Conservation (phyloP, 2,329 filamentous ascomycete species). For the Curvularia sp. region DNA sequence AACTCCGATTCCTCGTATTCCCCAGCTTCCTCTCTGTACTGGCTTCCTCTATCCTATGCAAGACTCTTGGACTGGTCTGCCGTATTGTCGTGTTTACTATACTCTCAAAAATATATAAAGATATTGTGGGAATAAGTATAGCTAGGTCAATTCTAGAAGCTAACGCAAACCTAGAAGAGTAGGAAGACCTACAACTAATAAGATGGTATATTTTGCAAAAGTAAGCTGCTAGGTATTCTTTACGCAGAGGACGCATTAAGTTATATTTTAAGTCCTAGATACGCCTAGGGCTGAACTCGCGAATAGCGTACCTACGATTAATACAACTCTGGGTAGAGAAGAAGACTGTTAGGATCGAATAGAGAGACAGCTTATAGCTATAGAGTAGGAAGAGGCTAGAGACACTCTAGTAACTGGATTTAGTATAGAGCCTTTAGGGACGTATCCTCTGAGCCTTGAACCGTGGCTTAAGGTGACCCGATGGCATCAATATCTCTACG, state of each 20-base stretch:
- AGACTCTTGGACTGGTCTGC: not conserved
- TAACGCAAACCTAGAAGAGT: not conserved
- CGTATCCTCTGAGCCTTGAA: not conserved
- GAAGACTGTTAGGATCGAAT: slow-evolving; percentile 2
- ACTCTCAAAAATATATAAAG: not conserved
- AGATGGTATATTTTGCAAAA: slow-evolving; percentile 1
- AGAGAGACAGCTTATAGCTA: slow-evolving; percentile 4
- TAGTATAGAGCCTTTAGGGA: slow-evolving; percentile 3
- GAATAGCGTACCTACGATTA: slow-evolving; percentile 1
- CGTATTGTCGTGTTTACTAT: not conserved
- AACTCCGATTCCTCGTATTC: not conserved
- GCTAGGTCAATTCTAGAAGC: not conserved
- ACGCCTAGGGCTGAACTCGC: slow-evolving; percentile 1
- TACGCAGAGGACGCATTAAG: not conserved
- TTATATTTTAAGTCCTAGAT: slow-evolving; percentile 1
- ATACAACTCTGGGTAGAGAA: slow-evolving; percentile 1
- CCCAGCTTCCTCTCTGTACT: slow-evolving; percentile 1
- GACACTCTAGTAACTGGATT: not conserved
- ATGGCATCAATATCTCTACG: not conserved
- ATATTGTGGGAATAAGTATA: not conserved
- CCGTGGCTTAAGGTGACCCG: not conserved
- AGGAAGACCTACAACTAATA: not conserved
- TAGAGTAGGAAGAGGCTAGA: slow-evolving; percentile 3
- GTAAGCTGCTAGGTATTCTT: slow-evolving; percentile 2
- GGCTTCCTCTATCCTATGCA: slow-evolving; percentile 1